Evolutionary conservation across 371 early-diverging fungal genomes (phyloP).

Genomic region (Actinomucor elegans): DNA sequence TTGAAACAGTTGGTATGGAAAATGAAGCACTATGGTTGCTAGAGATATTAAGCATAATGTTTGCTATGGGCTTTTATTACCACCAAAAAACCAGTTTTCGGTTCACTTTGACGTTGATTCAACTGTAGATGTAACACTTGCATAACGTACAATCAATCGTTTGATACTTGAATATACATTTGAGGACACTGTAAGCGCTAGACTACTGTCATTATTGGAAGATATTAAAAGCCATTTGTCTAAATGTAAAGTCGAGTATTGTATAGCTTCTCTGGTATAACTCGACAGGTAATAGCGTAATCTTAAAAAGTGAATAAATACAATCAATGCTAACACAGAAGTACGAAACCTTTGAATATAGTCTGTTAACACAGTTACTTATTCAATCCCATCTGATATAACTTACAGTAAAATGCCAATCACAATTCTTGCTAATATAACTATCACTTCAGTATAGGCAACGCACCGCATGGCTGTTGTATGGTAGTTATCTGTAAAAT

Average conservation of each 20-base stretch:
- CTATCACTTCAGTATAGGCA: constrained; percentile 76
- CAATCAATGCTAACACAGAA: constrained; percentile 72
- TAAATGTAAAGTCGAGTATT: constrained; percentile 42
- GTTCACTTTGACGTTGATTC: no score
- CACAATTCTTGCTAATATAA: constrained; percentile 66
- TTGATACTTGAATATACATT: no score
- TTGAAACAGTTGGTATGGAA: background rate
- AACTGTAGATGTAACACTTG: no score
- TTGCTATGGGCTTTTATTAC: no score
- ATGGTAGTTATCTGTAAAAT: constrained; percentile 66
- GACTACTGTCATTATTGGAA: no score
- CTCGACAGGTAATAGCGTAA: constrained; percentile 77
- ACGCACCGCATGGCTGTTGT: constrained; percentile 69
- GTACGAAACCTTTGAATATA: constrained; percentile 53
- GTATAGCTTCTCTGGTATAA: constrained; percentile 60
- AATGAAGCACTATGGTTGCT: no score
- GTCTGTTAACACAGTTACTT: background rate
- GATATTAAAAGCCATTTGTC: constrained; percentile 47
- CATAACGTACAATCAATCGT: no score
- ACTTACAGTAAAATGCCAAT: constrained; percentile 62
- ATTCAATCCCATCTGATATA: background rate
- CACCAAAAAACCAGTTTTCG: no score
- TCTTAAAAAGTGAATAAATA: constrained; percentile 81
- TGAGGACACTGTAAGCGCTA: no score
- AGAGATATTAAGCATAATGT: no score